Evolutionary conservation across 2,329 filamentous ascomycete species (phyloP).

Genomic region (Xylaria sp.): DNA sequence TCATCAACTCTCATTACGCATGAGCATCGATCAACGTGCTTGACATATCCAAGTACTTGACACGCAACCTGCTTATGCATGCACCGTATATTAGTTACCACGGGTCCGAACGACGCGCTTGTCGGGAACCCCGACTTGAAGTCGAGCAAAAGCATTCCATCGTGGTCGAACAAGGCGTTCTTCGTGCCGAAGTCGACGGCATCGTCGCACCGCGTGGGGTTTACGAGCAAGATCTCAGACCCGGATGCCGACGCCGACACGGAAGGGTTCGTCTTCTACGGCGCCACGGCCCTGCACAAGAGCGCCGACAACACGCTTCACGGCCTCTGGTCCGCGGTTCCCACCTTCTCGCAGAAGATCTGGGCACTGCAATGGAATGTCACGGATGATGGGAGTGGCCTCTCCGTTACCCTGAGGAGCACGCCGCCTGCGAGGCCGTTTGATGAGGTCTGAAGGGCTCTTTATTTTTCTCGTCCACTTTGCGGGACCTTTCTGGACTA

Average conservation of each 20-base stretch:
- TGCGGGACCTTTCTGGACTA: neutral
- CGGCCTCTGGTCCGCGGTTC: constrained; percentile 42
- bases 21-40: neutral
- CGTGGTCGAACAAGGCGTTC: constrained; percentile 44
- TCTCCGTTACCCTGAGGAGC: constrained; percentile 41
- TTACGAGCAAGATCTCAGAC: constrained; percentile 29
- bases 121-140: constrained; percentile 39
- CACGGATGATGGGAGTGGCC: constrained; percentile 25
- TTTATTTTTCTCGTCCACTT: neutral
- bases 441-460: neutral
- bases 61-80: neutral
- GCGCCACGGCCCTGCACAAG: constrained; percentile 38
- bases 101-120: constrained; percentile 33
- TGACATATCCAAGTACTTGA: neutral
- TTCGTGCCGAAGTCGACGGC: constrained; percentile 40
- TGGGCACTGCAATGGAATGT: constrained; percentile 45
- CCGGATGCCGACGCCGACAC: constrained; percentile 29
- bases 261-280: constrained; percentile 46
- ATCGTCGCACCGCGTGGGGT: constrained; percentile 38
- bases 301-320: constrained; percentile 32
- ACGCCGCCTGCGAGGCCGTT: constrained; percentile 31
- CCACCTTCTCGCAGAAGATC: constrained; percentile 33
- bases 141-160: constrained; percentile 26
- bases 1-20: neutral
- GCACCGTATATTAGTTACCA: constrained; percentile 33